phyloP scores from a whole-genome alignment of 768 basidiomycete genomes.

The Cystoderma amianthinum region DNA sequence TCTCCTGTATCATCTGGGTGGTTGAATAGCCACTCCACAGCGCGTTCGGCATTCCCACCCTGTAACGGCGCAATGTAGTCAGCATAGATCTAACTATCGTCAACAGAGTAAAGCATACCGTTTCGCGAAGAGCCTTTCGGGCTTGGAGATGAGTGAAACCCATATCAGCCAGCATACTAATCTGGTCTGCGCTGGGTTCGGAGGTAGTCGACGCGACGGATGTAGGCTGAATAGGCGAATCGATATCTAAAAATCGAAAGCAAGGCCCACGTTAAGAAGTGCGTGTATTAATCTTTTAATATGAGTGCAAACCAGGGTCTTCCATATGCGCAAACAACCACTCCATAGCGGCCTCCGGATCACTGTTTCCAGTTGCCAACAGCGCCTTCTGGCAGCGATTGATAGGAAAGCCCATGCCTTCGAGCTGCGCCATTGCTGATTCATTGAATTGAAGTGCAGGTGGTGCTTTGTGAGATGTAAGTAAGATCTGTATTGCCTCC shows the following conservation, averaged over 20 bases:
- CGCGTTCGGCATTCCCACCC: constrained; percentile 74
- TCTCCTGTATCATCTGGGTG: constrained; percentile 87
- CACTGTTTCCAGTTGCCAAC: constrained; percentile 75
- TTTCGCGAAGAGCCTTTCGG: constrained; percentile 79
- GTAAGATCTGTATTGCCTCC: neutral
- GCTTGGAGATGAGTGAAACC: constrained; percentile 85
- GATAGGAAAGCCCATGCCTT: constrained; percentile 87
- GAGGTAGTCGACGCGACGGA: constrained; percentile 18
- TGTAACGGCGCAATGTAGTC: constrained; percentile 16
- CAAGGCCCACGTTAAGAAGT: neutral
- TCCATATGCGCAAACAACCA: constrained; percentile 97
- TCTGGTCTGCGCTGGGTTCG: constrained; percentile 66
- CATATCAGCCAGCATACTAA: constrained; percentile 80
- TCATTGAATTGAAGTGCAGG: constrained; percentile 64
- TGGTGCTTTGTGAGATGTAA: constrained; percentile 9
- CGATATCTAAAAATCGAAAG: constrained; percentile 58
- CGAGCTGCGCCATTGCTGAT: constrained; percentile 66
- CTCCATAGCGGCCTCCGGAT: constrained; percentile 83
- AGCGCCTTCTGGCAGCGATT: constrained; percentile 87
- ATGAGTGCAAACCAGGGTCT: constrained; percentile 61
- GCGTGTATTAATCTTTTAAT: no score
- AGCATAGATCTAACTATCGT: neutral
- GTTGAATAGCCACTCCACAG: constrained; percentile 94
- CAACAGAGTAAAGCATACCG: constrained; percentile 57
- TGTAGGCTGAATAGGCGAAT: constrained; percentile 53